phyloP scores from a whole-genome alignment of 371 early-diverging fungal species.

The Apophysomyces elegans region DNA sequence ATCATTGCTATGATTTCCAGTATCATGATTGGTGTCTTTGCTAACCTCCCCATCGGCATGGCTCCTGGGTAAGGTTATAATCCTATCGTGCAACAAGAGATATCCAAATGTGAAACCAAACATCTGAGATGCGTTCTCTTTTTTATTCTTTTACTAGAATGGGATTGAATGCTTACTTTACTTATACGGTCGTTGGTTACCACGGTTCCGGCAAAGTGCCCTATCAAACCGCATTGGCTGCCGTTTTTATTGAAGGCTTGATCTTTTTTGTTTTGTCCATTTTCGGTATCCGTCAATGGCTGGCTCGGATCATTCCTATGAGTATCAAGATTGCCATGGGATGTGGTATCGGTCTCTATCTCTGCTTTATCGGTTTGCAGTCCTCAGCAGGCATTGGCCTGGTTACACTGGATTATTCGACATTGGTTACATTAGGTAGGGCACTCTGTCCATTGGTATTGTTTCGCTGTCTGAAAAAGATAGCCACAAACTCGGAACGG shows the following conservation, averaged over 20 bases:
- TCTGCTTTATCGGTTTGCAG: constrained; percentile 78
- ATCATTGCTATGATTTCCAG: constrained; percentile 70
- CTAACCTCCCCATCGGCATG: constrained; percentile 79
- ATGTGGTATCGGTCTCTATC: constrained; percentile 78
- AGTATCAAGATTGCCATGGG: constrained; percentile 76
- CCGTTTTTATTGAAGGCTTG: constrained; percentile 82
- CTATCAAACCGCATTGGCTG: constrained; percentile 74
- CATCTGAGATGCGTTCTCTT: neutral
- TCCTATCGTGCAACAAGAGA: neutral
- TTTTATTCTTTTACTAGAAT: constrained; percentile 40
- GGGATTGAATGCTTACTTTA: constrained; percentile 85
- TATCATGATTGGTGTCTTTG: constrained; percentile 69
- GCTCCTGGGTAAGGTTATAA: constrained; percentile 62
- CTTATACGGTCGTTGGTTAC: constrained; percentile 80
- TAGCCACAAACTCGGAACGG: too few relatives aligned
- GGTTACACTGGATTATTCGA: constrained; percentile 60
- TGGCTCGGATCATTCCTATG: constrained; percentile 74
- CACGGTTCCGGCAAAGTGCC: constrained; percentile 73
- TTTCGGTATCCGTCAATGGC: constrained; percentile 79
- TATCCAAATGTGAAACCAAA: neutral
- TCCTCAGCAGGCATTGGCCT: constrained; percentile 80
- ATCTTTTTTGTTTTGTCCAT: constrained; percentile 74
- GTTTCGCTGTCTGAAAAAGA: neutral
- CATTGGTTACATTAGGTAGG: constrained; percentile 67
- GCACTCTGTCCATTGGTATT: neutral